These are phyloP conservation scores for Sungouiozyma intestinalis DNA, from an alignment of 805 yeast genomes.

Conservation along the genomic window DNA sequence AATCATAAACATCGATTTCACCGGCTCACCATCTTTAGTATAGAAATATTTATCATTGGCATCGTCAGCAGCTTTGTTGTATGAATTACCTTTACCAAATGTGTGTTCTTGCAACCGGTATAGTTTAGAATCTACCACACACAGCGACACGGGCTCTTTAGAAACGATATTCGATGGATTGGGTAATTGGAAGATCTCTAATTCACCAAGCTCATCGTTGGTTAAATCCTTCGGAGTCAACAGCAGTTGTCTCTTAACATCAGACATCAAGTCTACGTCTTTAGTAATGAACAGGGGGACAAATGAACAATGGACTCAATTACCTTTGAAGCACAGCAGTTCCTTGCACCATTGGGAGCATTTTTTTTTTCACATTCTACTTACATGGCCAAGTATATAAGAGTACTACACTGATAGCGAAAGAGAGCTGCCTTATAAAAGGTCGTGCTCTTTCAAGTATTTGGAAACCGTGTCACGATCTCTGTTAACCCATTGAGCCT, in stretches of 20 bases:
- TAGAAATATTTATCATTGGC: slow-evolving; percentile 20
- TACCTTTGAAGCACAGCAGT: no score
- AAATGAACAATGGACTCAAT: no score
- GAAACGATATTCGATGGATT: slow-evolving; percentile 19
- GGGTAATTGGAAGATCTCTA: slow-evolving; percentile 17
- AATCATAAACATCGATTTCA: slow-evolving; percentile 19
- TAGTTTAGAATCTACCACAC: slow-evolving; percentile 6
- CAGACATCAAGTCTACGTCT: no score
- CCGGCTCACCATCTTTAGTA: slow-evolving; percentile 14
- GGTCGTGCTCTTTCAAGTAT: slow-evolving; percentile 36
- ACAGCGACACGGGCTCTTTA: slow-evolving; percentile 12
- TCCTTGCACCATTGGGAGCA: neutral
- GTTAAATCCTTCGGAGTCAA: neutral
- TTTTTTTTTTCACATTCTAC: neutral
- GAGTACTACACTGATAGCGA: neutral
- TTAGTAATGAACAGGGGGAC: no score
- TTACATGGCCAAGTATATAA: neutral
- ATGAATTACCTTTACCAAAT: slow-evolving; percentile 19
- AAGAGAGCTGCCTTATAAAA: neutral
- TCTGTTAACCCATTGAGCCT: slow-evolving; percentile 48
- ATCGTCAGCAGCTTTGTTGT: slow-evolving; percentile 14
- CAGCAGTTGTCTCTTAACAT: neutral
- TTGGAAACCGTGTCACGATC: slow-evolving; percentile 38
- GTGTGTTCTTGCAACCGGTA: slow-evolving; percentile 15
- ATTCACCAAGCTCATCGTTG: neutral